Percentiles rank a stretch among this genome's conserved stretches.
These are phyloP conservation scores for Acacia pycnantha DNA, from an alignment of 331 rosid genomes.

Conservation along the genomic window DNA sequence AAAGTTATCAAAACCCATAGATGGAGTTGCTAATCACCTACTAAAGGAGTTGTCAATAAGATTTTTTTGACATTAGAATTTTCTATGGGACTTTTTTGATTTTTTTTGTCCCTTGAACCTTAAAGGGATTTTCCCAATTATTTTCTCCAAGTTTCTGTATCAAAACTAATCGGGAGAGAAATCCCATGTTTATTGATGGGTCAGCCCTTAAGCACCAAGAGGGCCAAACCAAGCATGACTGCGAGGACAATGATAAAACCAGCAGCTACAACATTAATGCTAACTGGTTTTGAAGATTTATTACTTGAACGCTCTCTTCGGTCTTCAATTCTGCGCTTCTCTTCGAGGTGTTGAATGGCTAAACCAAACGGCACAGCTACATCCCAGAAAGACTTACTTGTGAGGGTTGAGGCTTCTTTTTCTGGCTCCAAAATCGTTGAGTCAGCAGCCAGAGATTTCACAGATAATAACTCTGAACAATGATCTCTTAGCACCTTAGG, in stretches of 20 bases:
- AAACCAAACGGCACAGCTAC: conserved; percentile 42
- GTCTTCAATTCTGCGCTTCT: conserved; percentile 30
- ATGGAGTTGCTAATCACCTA: too few relatives aligned
- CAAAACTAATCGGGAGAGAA: too few relatives aligned
- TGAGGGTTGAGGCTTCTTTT: conserved; percentile 43
- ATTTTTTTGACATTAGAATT: too few relatives aligned
- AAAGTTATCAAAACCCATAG: too few relatives aligned
- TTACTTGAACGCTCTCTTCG: conserved; percentile 31
- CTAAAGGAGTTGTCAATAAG: too few relatives aligned
- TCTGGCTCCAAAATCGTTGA: conserved; percentile 73
- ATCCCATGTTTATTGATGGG: background rate
- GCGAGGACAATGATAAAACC: conserved; percentile 56
- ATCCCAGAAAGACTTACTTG: conserved; percentile 67
- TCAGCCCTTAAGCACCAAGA: conserved; percentile 40
- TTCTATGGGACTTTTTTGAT: too few relatives aligned
- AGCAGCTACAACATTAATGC: conserved; percentile 42
- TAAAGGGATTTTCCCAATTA: too few relatives aligned
- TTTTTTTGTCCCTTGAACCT: too few relatives aligned
- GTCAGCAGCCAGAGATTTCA: conserved; percentile 51
- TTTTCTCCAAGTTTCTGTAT: background rate
- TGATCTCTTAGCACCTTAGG: conserved; percentile 68
- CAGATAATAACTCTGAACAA: conserved; percentile 67
- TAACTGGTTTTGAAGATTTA: conserved; percentile 23
- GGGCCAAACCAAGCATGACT: conserved; percentile 47
- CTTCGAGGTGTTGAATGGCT: conserved; percentile 28